Conservation (phyloP, 805 yeast genomes). For the Wickerhamiella parazyma region DNA sequence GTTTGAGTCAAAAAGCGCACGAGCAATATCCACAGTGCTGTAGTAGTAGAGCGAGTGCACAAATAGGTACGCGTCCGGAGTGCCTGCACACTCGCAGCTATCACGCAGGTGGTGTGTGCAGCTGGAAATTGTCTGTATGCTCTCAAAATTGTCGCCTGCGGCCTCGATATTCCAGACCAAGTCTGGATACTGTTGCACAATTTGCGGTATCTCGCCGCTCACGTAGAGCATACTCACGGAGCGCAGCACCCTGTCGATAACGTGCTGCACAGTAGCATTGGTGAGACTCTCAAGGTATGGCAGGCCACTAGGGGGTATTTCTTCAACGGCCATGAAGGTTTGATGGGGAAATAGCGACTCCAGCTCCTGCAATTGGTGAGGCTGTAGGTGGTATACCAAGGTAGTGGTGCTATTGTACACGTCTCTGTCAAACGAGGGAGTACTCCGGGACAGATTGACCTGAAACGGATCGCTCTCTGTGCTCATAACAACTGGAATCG, state of each 20-base stretch:
- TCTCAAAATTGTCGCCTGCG: conserved; percentile 4
- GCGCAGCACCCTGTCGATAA: conserved; percentile 1
- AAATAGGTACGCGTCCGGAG: conserved; percentile 8
- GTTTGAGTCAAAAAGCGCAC: conserved; percentile 1
- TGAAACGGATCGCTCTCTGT: not conserved
- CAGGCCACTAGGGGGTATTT: not conserved
- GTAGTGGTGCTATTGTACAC: not conserved
- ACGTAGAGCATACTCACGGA: conserved; percentile 2
- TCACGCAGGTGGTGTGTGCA: conserved; percentile 9
- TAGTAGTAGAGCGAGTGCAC: conserved; percentile 8
- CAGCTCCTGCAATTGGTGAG: conserved; percentile 1
- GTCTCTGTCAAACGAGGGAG: not conserved
- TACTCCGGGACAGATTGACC: not conserved
- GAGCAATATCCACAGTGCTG: conserved; percentile 6
- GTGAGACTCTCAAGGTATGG: conserved; percentile 8
- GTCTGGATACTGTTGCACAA: not conserved
- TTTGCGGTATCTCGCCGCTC: conserved; percentile 5
- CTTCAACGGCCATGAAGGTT: not conserved
- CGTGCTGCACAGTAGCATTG: conserved; percentile 3
- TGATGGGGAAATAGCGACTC: conserved; percentile 1
- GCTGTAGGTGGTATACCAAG: not conserved
- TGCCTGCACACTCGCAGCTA: conserved; percentile 8
- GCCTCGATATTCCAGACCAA: conserved; percentile 7
- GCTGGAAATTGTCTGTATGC: not conserved
- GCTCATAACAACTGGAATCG: not conserved